phyloP scores from a whole-genome alignment of 441 rosid species.

The Corymbia citriodora region DNA sequence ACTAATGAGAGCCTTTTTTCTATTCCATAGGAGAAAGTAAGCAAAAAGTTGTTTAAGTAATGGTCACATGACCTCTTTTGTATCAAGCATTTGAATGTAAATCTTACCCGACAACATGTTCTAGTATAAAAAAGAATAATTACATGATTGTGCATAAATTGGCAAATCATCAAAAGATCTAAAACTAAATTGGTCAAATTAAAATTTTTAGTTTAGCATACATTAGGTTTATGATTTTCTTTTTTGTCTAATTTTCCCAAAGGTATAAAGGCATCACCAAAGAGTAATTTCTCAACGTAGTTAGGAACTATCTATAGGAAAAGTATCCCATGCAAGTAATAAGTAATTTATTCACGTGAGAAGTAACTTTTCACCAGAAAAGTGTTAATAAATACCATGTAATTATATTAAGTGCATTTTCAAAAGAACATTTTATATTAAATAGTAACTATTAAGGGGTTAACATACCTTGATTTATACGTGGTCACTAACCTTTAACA shows the following conservation, averaged over 20 bases:
- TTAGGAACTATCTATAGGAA: neutral
- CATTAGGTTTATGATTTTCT: neutral
- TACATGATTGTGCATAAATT: neutral
- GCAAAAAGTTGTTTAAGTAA: fast-evolving
- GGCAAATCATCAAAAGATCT: neutral
- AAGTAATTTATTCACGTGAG: neutral
- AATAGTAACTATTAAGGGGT: neutral
- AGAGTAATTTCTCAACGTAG: neutral
- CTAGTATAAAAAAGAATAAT: neutral
- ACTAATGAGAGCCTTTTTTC: neutral
- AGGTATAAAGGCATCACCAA: neutral
- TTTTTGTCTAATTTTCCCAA: neutral
- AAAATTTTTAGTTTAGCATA: no score
- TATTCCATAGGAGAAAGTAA: neutral
- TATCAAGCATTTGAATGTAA: neutral
- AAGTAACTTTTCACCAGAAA: neutral
- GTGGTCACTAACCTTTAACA: neutral
- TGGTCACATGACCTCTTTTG: neutral
- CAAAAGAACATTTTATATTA: neutral
- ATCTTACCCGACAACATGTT: neutral
- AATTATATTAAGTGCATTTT: neutral
- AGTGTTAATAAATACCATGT: neutral
- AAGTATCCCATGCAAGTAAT: neutral
- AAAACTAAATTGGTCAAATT: fast-evolving
- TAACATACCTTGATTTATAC: neutral